These are phyloP conservation scores for Mycena capillaripes DNA, from an alignment of 768 basidiomycete species.

Conservation along the genomic window DNA sequence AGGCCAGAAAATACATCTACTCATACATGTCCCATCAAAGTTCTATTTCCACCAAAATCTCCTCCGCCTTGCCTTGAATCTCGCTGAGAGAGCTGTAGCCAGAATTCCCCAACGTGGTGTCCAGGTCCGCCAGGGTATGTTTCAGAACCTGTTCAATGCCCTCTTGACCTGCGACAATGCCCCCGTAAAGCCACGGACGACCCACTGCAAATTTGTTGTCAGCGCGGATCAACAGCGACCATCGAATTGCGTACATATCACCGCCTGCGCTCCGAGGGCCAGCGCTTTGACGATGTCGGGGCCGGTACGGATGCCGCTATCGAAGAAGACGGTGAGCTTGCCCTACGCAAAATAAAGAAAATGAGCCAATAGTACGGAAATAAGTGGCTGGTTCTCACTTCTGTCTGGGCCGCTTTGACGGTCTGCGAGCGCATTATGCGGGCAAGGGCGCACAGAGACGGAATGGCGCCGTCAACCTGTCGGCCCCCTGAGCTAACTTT, in stretches of 20 bases:
- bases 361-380: not conserved
- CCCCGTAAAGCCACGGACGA: conserved; percentile 81
- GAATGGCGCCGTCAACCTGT: conserved; percentile 84
- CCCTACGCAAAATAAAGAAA: conserved; percentile 50
- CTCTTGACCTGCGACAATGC: conserved; percentile 75
- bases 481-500: conserved; percentile 64
- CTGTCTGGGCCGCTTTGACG: conserved; percentile 66
- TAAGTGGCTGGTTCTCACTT: too few species aligned
- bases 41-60: conserved; percentile 61
- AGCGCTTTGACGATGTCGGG: conserved; percentile 88
- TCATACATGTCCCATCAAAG: too few species aligned
- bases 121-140: conserved; percentile 76
- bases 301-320: conserved; percentile 87
- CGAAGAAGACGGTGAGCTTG: conserved; percentile 78
- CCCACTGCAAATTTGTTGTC: conserved; percentile 61
- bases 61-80: conserved; percentile 70
- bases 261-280: conserved; percentile 87
- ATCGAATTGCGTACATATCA: conserved; percentile 66
- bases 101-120: conserved; percentile 72
- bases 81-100: conserved; percentile 72
- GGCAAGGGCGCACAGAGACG: conserved; percentile 79
- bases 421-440: conserved; percentile 74
- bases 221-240: not conserved
- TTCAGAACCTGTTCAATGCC: conserved; percentile 83
- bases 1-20: too few species aligned